These are phyloP conservation scores for Halenospora varia DNA, from an alignment of 495 filamentous ascomycete genomes.

Conservation along the genomic window DNA sequence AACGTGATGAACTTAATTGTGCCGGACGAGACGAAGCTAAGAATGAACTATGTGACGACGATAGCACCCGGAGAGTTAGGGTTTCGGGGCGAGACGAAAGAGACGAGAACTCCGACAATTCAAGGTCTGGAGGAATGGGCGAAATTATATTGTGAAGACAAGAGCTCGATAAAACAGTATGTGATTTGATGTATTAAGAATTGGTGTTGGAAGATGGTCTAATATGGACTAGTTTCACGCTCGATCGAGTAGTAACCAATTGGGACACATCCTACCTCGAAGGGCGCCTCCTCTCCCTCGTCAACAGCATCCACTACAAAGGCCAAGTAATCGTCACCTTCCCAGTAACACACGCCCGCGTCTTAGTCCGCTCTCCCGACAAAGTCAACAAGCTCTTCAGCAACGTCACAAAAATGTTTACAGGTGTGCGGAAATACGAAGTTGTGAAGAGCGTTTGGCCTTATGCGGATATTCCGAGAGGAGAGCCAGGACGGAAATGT, in stretches of 20 bases:
- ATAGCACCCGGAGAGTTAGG: slow-evolving; percentile 44
- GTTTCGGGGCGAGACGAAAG: slow-evolving; percentile 40
- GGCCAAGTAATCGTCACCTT: slow-evolving; percentile 46
- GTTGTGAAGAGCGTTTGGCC: slow-evolving; percentile 24
- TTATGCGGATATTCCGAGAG: slow-evolving; percentile 21
- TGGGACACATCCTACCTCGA: slow-evolving; percentile 48
- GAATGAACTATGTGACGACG: slow-evolving; percentile 50
- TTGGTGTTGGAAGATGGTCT: background rate
- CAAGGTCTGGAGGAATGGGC: slow-evolving; percentile 45
- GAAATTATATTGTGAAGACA: slow-evolving; percentile 42
- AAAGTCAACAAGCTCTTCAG: slow-evolving; percentile 49
- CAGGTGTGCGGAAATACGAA: slow-evolving; percentile 22
- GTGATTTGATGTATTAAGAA: slow-evolving; percentile 6
- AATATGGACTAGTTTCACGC: slow-evolving; percentile 30
- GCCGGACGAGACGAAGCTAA: slow-evolving; percentile 25
- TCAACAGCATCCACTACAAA: slow-evolving; percentile 40
- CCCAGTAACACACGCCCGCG: slow-evolving; percentile 43
- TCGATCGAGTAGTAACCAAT: slow-evolving; percentile 46
- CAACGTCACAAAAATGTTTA: slow-evolving; percentile 41
- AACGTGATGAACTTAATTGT: slow-evolving; percentile 50
- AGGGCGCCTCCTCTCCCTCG: slow-evolving; percentile 43
- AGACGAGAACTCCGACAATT: slow-evolving; percentile 31
- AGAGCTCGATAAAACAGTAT: slow-evolving; percentile 37
- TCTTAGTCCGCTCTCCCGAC: slow-evolving; percentile 46
- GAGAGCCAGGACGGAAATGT: slow-evolving; percentile 25